Percentiles rank a stretch among this genome's conserved stretches.
These are phyloP conservation scores for Trypanosoma melophagium DNA, from an alignment of 208 protist species.

Conservation along the genomic window DNA sequence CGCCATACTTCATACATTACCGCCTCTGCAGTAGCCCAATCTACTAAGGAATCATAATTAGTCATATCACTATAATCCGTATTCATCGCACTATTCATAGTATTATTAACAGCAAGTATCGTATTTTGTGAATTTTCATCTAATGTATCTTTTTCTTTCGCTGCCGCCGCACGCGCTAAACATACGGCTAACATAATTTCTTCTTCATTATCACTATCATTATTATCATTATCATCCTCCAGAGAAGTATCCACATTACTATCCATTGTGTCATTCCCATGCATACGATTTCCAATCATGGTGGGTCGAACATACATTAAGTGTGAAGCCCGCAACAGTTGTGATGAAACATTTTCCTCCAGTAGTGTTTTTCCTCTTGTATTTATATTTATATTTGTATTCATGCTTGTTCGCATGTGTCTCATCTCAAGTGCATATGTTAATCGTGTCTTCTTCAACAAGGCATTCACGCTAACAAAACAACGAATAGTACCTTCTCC, in stretches of 20 bases:
- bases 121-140: too few species aligned
- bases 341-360: background rate
- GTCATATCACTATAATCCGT: background rate
- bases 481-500: constrained; percentile 3
- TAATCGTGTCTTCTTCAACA: constrained; percentile 27
- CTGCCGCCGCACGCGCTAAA: constrained; percentile 12
- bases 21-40: background rate
- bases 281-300: too few species aligned
- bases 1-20: constrained; percentile 23
- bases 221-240: background rate
- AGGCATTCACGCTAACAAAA: constrained; percentile 29
- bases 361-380: too few species aligned
- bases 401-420: too few species aligned
- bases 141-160: background rate
- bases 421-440: constrained; percentile 24
- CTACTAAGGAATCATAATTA: background rate
- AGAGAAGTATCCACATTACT: background rate
- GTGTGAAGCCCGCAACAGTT: background rate
- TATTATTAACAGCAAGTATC: too few species aligned
- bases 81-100: background rate
- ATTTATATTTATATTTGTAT: background rate
- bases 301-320: constrained; percentile 15
- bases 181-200: constrained; percentile 8
- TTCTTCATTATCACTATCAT: background rate
- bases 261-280: too few species aligned